Evolutionary conservation across 768 basidiomycete genomes (phyloP).

Genomic region (Sporobolomyces pararoseus): DNA sequence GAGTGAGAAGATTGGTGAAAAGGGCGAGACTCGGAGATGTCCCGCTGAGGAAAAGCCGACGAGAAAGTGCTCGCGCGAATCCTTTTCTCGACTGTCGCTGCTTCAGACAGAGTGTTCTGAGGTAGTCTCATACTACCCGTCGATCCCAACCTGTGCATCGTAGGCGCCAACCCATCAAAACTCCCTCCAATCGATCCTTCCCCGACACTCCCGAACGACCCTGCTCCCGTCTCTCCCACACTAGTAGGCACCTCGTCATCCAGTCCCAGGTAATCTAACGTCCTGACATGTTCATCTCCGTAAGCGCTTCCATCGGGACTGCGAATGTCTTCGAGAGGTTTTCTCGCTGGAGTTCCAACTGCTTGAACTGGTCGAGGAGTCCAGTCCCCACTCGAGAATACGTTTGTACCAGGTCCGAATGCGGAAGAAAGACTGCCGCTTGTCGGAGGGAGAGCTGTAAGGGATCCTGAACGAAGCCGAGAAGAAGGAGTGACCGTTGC

Average conservation of each 20-base stretch:
- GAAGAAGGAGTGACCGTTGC: constrained; percentile 56
- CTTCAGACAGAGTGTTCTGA: neutral
- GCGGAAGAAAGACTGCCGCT: constrained; percentile 62
- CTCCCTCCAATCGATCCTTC: neutral
- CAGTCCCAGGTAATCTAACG: constrained; percentile 91
- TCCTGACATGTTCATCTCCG: constrained; percentile 80
- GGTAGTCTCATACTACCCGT: constrained; percentile 20
- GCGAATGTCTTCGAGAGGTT: constrained; percentile 3
- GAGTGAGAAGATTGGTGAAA: neutral
- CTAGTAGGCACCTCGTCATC: constrained; percentile 58
- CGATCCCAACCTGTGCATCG: constrained; percentile 36
- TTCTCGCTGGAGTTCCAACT: neutral
- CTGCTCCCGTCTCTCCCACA: neutral
- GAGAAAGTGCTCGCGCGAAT: constrained; percentile 36
- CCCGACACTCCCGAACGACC: constrained; percentile 14
- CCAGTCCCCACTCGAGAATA: constrained; percentile 80
- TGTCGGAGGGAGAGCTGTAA: constrained; percentile 70
- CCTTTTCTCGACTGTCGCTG: constrained; percentile 1
- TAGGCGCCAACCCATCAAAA: neutral
- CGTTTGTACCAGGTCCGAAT: constrained; percentile 65
- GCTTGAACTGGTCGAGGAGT: constrained; percentile 45
- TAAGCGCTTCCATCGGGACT: constrained; percentile 35
- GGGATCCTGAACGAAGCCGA: constrained; percentile 84
- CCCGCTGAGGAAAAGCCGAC: no score
- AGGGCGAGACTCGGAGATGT: neutral